Evolutionary conservation across 2,329 filamentous ascomycete species (phyloP), one percentile per base, ranked within the genome.

Genomic region (Aspergillus puulaauensis): DNA sequence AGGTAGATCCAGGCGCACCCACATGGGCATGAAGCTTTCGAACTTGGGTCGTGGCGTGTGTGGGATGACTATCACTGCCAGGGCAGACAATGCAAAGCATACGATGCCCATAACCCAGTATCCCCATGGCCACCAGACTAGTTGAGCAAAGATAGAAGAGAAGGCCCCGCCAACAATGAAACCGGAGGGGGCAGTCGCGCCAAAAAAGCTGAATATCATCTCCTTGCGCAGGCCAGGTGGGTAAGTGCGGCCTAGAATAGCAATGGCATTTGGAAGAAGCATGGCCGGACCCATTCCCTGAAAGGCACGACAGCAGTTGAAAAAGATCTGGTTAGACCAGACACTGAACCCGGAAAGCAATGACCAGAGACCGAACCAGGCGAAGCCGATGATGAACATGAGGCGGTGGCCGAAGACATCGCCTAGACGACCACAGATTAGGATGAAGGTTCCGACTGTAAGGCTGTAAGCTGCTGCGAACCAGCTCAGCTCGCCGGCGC

Each of bases 201-300:
- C 6, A 77, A 78, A 3, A 78, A 82, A 83, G 4, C 79, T 54
- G 7, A 75, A 71, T 0, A 83, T 79, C 71, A 88, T 82, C 47
- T 83, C 79, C 68, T 88, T 88, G 48, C 80, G 75, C 44, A 69
- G 73, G 0, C 86, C 85, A 0, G 82, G 82, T 0, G 78, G 73
- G 62, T 86, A 89, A 0, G 80, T 78, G 1, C 76, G 74, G 8
- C 85, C 86, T 0, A 89, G 69, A n/a, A 90, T 77, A 2, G 85
- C 86, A 12, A 89, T 71, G 0, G 79, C 84, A 63, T 88, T 90
- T 1, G 87, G 87, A 23, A 90, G 74, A 6, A 82, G 74, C n/a
- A 90, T 74, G 0, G 86, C 84, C 0, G 85, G 83, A 0, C 87
- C 88, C 7, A 76, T 71, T 3, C 73, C 84, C 58, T 86, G 83